Percentiles rank a stretch among this genome's conserved stretches.
Evolutionary conservation across 495 filamentous ascomycete genomes (phyloP).

Genomic region (Talaromyces liani): DNA sequence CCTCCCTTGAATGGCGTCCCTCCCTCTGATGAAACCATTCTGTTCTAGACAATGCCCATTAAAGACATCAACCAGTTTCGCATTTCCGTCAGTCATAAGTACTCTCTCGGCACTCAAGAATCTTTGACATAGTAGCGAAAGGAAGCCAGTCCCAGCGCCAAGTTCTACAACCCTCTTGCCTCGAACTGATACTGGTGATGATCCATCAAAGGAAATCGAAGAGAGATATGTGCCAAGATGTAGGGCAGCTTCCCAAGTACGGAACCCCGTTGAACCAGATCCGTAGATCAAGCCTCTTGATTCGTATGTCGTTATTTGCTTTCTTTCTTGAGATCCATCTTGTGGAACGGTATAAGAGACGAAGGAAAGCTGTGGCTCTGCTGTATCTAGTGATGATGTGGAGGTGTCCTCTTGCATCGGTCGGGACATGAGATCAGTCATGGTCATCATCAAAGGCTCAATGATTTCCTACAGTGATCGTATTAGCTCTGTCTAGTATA

Average conservation of each 20-base stretch:
- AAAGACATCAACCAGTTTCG: constrained; percentile 53
- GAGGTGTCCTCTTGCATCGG: constrained; percentile 47
- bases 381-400: neutral
- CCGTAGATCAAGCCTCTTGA: constrained; percentile 65
- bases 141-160: constrained; percentile 80
- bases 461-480: constrained; percentile 57
- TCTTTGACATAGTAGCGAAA: constrained; percentile 74
- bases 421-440: constrained; percentile 51
- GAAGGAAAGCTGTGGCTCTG: constrained; percentile 53
- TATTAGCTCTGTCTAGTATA: neutral
- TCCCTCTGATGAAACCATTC: constrained; percentile 49
- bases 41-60: constrained; percentile 60
- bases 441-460: constrained; percentile 57
- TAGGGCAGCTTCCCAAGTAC: constrained; percentile 93
- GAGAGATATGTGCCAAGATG: constrained; percentile 71
- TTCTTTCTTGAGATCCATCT: neutral
- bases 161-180: constrained; percentile 71
- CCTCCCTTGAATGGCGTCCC: constrained; percentile 15
- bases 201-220: constrained; percentile 22
- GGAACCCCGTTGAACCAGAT: constrained; percentile 72
- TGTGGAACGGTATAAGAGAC: constrained; percentile 60
- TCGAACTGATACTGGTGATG: constrained; percentile 21
- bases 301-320: constrained; percentile 39
- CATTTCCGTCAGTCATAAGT: constrained; percentile 75
- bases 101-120: constrained; percentile 57